A percentile compares a stretch with the other conserved stretches of the same genome.
Conservation (phyloP, 2,329 filamentous ascomycete species). For the Purpureocillium lavendulum region DNA sequence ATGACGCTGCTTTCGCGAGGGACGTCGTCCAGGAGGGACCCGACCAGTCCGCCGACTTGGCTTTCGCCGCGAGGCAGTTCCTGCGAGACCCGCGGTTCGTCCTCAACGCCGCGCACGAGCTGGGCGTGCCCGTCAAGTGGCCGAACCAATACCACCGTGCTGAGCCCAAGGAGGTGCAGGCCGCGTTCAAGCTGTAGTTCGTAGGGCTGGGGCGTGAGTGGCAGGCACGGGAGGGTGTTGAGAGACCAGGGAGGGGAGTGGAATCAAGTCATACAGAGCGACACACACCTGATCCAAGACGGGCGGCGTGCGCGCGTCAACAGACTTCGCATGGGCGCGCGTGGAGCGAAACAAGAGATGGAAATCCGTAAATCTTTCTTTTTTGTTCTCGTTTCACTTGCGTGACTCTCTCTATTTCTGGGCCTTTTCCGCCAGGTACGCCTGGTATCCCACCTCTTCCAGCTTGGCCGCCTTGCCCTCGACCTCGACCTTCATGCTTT, state of each 20-base stretch:
- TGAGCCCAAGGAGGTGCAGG: constrained; percentile 12
- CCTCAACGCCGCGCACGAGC: constrained; percentile 61
- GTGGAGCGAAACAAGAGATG: no score
- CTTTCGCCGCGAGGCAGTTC: constrained; percentile 67
- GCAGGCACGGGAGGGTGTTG: no score
- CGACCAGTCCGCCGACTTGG: constrained; percentile 49
- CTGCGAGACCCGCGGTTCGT: constrained; percentile 76
- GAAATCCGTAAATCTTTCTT: no score
- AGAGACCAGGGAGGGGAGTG: no score
- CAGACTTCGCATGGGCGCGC: no score
- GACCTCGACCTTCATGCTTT: constrained; percentile 55
- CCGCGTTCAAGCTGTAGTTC: constrained; percentile 1
- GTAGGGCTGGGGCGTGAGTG: no score
- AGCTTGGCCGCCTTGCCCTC: constrained; percentile 52
- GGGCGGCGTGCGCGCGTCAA: no score
- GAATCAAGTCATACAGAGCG: no score
- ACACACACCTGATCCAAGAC: no score
- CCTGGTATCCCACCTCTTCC: constrained; percentile 45
- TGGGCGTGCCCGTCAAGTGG: constrained; percentile 63
- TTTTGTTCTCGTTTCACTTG: no score
- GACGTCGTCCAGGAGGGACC: constrained; percentile 40
- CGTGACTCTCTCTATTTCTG: constrained; percentile 12
- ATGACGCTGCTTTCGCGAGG: constrained; percentile 58
- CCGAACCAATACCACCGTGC: constrained; percentile 55
- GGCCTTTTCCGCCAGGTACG: constrained; percentile 37